Conservation (phyloP, 768 basidiomycete species). For the Hericium erinaceus region DNA sequence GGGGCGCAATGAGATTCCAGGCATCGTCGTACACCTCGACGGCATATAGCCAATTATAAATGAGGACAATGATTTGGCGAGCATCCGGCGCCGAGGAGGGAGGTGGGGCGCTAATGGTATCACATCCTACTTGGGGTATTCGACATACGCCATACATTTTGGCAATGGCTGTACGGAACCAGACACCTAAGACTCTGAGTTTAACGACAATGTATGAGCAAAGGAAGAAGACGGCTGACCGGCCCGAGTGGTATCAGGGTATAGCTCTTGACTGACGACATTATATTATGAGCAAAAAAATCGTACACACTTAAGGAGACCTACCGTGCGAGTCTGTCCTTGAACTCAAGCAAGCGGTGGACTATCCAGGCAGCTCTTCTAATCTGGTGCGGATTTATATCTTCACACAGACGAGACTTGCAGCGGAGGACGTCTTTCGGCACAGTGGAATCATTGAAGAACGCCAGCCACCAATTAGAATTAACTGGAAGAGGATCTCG, state of each 20-base stretch:
- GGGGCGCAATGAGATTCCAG: conserved; percentile 21
- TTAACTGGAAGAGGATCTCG: conserved; percentile 78
- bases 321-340: conserved; percentile 53
- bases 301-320: conserved; percentile 16
- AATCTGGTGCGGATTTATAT: conserved; percentile 74
- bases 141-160: conserved; percentile 73
- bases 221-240: conserved; percentile 29
- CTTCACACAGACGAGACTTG: conserved; percentile 16
- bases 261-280: conserved; percentile 48
- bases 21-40: conserved; percentile 53
- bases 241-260: conserved; percentile 63
- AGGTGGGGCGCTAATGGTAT: conserved; percentile 47
- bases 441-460: conserved; percentile 61
- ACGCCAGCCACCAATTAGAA: conserved; percentile 95
- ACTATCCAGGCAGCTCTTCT: conserved; percentile 77
- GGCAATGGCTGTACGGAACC: conserved; percentile 49
- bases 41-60: conserved; percentile 73
- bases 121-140: conserved; percentile 58
- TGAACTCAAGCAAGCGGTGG: conserved; percentile 65
- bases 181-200: conserved; percentile 33
- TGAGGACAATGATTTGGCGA: conserved; percentile 56
- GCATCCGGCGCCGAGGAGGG: conserved; percentile 36
- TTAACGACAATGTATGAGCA: not conserved
- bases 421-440: conserved; percentile 31
- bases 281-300: not conserved